Evolutionary conservation across 2,329 filamentous ascomycete genomes (phyloP).

Genomic region (Calcarisporium arbuscula): DNA sequence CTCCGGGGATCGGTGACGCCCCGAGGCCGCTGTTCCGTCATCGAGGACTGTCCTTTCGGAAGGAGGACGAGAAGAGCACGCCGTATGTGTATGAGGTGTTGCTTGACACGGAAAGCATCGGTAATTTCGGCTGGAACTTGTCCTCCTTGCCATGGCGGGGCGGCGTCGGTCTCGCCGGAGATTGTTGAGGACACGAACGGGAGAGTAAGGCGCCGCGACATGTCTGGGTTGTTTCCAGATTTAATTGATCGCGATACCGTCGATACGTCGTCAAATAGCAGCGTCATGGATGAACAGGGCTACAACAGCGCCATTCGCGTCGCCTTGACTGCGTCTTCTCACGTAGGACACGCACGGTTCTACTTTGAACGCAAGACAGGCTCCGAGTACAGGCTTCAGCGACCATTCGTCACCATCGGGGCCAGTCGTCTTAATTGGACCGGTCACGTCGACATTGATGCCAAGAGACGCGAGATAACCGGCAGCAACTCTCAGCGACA

Average conservation of each 20-base stretch:
- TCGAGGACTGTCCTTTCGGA: conserved; percentile 33
- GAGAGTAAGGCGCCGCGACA: conserved; percentile 16
- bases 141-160: conserved; percentile 26
- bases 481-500: conserved; percentile 40
- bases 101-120: conserved; percentile 28
- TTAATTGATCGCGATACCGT: too few relatives aligned
- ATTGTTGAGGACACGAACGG: conserved; percentile 33
- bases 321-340: conserved; percentile 35
- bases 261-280: too few relatives aligned
- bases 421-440: conserved; percentile 40
- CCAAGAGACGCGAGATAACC: conserved; percentile 27
- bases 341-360: conserved; percentile 34
- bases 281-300: not conserved
- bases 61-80: conserved; percentile 35
- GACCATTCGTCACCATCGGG: conserved; percentile 36
- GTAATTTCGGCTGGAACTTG: conserved; percentile 28
- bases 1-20: conserved; percentile 28
- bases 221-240: conserved; percentile 1
- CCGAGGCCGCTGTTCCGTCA: conserved; percentile 29
- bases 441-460: conserved; percentile 32
- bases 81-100: conserved; percentile 40
- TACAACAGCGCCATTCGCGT: conserved; percentile 18
- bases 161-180: conserved; percentile 2
- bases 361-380: conserved; percentile 22
- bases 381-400: too few relatives aligned